Conservation (phyloP, 2,329 filamentous ascomycete genomes). For the Diaporthe nobilis region DNA sequence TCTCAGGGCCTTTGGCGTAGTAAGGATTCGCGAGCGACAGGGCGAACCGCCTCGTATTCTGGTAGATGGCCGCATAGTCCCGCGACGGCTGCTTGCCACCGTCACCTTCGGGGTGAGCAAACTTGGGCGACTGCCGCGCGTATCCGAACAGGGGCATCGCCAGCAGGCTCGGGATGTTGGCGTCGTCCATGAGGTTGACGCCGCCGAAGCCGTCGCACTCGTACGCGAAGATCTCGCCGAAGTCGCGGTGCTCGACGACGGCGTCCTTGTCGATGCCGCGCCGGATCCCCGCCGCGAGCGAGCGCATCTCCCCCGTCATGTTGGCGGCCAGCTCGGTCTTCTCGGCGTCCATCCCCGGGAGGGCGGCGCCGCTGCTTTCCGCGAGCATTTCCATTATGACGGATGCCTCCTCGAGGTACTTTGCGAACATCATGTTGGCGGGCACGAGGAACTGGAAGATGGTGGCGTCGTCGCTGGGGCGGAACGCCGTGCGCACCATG, state of each 20-base stretch:
- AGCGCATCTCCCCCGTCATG: constrained; percentile 67
- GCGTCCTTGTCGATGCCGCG: constrained; percentile 79
- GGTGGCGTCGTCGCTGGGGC: constrained; percentile 86
- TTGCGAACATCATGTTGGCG: constrained; percentile 80
- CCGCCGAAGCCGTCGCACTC: constrained; percentile 83
- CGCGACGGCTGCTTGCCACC: constrained; percentile 45
- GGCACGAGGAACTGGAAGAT: constrained; percentile 86
- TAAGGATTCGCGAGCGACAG: constrained; percentile 84
- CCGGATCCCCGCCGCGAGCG: constrained; percentile 74
- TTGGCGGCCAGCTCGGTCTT: constrained; percentile 53
- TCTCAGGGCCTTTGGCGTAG: constrained; percentile 75
- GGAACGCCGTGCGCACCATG: constrained; percentile 83
- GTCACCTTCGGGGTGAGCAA: not conserved
- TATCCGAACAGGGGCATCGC: constrained; percentile 76
- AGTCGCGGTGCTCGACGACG: constrained; percentile 72
- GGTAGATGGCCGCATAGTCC: constrained; percentile 75
- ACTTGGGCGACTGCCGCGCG: constrained; percentile 37
- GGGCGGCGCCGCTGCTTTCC: constrained; percentile 43
- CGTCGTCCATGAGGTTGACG: constrained; percentile 78
- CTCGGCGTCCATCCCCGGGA: constrained; percentile 45
- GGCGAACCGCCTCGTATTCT: constrained; percentile 85
- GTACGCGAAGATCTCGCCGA: constrained; percentile 80
- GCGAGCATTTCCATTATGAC: constrained; percentile 63
- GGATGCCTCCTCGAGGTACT: constrained; percentile 67
- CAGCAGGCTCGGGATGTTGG: constrained; percentile 78